Base-by-base conservation (phyloP, 495 filamentous ascomycete genomes). In the Talaromyces proteolyticus region DNA sequence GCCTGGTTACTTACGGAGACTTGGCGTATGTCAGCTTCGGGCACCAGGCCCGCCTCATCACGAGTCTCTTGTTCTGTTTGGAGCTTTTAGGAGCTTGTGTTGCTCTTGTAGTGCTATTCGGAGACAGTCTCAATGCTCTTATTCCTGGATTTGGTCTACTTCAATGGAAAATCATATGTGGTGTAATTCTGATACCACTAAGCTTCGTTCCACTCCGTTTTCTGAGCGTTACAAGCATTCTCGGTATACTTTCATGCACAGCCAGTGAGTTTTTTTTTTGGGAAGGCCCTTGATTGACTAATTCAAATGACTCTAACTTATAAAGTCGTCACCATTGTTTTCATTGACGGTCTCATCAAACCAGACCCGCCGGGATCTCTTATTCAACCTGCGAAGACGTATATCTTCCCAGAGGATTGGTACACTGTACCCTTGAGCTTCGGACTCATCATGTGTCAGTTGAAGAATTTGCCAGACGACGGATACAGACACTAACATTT, bases 11-110 rank as follows among this genome's bases (percentile, higher is more conserved):
- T 17, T 98, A 95, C 69, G 91, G 91, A 20, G 93, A 98, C 61
- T 72, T 98, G 19, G 94, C 92, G 19, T 96, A 85, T 63, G 83
- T 95, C 53, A 90, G 89, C 44, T 98, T 93, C 61, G 93, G 93
- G n/a, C 77, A 81, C 12, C 80, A 77, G 42, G 90, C 89, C 23
- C 84, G 93, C 34, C 69, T 95, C 24, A 75, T 83, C 22, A 91
- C 87, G 4, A 91, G 88, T 49, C 66, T 95, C 19, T 72, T 98
- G 5, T 97, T 98, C 70, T 87, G 82, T 2, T 56, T 97, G 29
- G 93, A 98, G 65, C 79, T 98, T 22, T 62, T 96, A 20, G 91
- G 86, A 12, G 86, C 91, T 20, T 92, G 88, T 60, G 90, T 97
- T 34, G 93, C 93, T 24, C 79, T 97, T 2, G 82, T 95, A 37